Evolutionary conservation across 2,329 filamentous ascomycete species (phyloP).

Genomic region (Pseudopithomyces chartarum): DNA sequence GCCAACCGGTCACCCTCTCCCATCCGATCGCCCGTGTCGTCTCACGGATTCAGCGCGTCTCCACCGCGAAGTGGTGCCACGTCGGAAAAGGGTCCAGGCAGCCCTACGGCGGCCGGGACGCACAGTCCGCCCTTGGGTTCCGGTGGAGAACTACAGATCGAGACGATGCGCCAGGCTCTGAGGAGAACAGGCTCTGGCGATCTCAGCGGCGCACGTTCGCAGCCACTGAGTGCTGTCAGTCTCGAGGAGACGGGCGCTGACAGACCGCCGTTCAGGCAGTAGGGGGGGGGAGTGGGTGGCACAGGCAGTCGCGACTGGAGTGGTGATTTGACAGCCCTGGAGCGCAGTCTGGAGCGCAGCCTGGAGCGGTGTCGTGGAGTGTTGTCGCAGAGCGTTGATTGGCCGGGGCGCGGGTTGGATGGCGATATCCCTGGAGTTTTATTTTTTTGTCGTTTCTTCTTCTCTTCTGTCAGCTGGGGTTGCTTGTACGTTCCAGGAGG

Average conservation of each 20-base stretch:
- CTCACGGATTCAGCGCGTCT: slow-evolving; percentile 69
- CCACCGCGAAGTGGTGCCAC: slow-evolving; percentile 77
- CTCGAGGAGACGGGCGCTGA: slow-evolving; percentile 43
- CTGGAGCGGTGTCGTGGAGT: not conserved
- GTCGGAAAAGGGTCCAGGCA: slow-evolving; percentile 72
- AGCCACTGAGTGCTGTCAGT: slow-evolving; percentile 46
- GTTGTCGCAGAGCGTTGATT: not conserved
- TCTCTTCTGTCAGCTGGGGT: not conserved
- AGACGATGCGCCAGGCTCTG: slow-evolving; percentile 92
- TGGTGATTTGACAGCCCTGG: not conserved
- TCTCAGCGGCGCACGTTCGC: slow-evolving; percentile 55
- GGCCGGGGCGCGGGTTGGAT: slow-evolving; percentile 2
- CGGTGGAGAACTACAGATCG: slow-evolving; percentile 77
- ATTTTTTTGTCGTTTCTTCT: no score
- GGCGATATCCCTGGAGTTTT: slow-evolving; percentile 32
- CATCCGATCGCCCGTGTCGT: slow-evolving; percentile 77
- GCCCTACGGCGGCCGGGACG: slow-evolving; percentile 59
- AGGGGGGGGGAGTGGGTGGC: not conserved
- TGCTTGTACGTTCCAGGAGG: not conserved
- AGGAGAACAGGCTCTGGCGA: slow-evolving; percentile 85
- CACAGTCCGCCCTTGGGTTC: slow-evolving; percentile 59
- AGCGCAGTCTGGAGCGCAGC: not conserved
- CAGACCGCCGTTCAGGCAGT: slow-evolving; percentile 36
- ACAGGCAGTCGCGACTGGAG: not conserved
- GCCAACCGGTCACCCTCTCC: slow-evolving; percentile 75